These are phyloP conservation scores for Stephanodiscus triporus DNA, from an alignment of 108 stramenopile species.

Conservation along the genomic window DNA sequence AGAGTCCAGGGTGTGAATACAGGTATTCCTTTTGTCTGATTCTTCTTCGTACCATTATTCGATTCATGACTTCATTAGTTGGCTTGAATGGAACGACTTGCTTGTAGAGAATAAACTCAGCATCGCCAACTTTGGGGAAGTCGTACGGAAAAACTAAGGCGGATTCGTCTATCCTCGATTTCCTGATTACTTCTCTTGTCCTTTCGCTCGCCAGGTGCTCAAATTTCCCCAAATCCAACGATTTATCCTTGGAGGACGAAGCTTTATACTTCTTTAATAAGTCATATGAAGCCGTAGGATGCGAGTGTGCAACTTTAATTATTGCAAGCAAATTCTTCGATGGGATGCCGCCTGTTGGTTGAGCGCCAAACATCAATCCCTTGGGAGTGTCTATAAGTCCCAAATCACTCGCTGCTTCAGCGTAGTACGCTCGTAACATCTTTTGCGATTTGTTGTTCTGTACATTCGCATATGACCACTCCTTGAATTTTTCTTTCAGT, in stretches of 20 bases:
- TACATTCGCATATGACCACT: not conserved
- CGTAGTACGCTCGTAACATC: constrained; percentile 17
- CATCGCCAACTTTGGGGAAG: constrained; percentile 15
- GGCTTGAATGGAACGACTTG: constrained; percentile 18
- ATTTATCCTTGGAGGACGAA: constrained; percentile 14
- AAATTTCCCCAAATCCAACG: constrained; percentile 6
- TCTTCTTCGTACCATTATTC: not conserved
- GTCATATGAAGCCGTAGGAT: not conserved
- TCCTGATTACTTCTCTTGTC: constrained; percentile 14
- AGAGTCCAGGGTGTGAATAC: constrained; percentile 3
- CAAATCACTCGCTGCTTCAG: constrained; percentile 20
- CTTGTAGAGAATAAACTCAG: constrained; percentile 16
- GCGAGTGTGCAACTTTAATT: constrained; percentile 5
- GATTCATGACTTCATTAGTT: not conserved
- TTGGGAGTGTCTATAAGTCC: constrained; percentile 25
- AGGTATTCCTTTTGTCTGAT: not conserved
- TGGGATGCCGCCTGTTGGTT: constrained; percentile 7
- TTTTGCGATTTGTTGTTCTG: constrained; percentile 14
- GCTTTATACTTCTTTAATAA: not conserved
- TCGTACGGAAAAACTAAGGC: constrained; percentile 12
- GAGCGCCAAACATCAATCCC: constrained; percentile 21
- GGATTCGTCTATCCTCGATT: constrained; percentile 4
- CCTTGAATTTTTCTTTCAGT: not conserved
- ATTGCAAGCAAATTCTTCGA: constrained; percentile 14
- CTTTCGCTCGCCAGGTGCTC: constrained; percentile 3